Conservation (phyloP, 306 rosid genomes). For the Purshia tridentata region DNA sequence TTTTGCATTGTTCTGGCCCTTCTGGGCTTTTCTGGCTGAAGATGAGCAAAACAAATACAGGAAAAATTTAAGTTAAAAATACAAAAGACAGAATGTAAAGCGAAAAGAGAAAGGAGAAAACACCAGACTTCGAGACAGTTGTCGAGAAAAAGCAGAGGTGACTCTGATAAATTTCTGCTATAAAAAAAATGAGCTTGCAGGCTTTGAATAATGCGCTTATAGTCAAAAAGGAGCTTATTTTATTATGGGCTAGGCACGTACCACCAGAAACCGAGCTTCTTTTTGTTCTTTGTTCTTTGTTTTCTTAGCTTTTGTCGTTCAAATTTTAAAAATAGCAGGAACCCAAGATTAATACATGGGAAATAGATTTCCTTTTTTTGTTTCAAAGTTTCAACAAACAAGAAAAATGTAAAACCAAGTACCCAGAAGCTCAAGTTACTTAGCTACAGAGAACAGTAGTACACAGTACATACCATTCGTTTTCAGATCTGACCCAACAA, state of each 20-base stretch:
- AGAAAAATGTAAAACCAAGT: slow-evolving; percentile 16
- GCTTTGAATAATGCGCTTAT: slow-evolving; percentile 32
- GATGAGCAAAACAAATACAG: slow-evolving; percentile 24
- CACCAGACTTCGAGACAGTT: slow-evolving; percentile 56
- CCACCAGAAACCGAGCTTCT: slow-evolving; percentile 48
- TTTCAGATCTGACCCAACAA: slow-evolving; percentile 53
- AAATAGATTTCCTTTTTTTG: not conserved
- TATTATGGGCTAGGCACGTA: slow-evolving; percentile 33
- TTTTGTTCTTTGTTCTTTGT: slow-evolving; percentile 44
- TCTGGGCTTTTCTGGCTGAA: slow-evolving; percentile 29
- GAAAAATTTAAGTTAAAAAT: slow-evolving; percentile 14
- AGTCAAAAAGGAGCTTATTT: slow-evolving; percentile 42
- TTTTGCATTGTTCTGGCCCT: slow-evolving; percentile 22
- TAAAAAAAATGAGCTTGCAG: slow-evolving; percentile 54
- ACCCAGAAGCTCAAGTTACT: slow-evolving; percentile 22
- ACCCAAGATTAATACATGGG: slow-evolving; percentile 28
- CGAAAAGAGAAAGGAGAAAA: slow-evolving; percentile 25
- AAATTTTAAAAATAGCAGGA: slow-evolving; percentile 25
- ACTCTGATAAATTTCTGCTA: slow-evolving; percentile 49
- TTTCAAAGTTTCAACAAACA: not conserved
- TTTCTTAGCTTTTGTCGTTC: slow-evolving; percentile 37
- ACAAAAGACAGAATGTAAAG: slow-evolving; percentile 25
- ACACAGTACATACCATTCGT: slow-evolving; percentile 18
- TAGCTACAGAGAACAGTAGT: slow-evolving; percentile 15
- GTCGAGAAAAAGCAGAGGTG: slow-evolving; percentile 66